These are phyloP conservation scores for Mallotus repandus DNA, from an alignment of 441 rosid genomes.

Conservation along the genomic window DNA sequence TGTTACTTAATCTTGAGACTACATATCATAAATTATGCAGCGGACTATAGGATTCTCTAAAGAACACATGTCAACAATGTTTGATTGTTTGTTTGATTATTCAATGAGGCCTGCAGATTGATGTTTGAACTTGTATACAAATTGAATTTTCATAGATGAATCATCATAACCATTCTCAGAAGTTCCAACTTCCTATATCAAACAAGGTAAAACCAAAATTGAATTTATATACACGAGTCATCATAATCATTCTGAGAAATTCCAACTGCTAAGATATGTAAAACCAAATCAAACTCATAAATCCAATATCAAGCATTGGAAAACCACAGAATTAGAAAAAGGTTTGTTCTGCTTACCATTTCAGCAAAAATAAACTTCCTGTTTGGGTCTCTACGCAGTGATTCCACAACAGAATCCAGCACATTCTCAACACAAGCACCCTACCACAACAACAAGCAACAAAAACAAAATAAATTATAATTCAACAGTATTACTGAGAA, in stretches of 20 bases:
- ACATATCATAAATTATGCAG: not conserved
- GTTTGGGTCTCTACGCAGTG: constrained; percentile 61
- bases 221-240: not conserved
- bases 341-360: constrained; percentile 49
- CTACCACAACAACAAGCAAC: constrained; percentile 30
- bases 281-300: not conserved
- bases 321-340: not conserved
- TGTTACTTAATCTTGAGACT: not conserved
- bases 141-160: not conserved
- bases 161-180: not conserved
- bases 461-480: not conserved
- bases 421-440: constrained; percentile 84
- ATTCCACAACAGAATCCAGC: constrained; percentile 63
- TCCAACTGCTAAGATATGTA: not conserved
- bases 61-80: not conserved
- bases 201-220: too few species aligned
- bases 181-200: not conserved
- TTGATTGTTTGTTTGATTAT: too few species aligned
- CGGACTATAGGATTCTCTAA: not conserved
- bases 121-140: not conserved
- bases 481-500: too few species aligned
- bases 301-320: not conserved
- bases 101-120: not conserved
- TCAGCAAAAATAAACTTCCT: constrained; percentile 77
- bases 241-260: not conserved